Base-by-base conservation (phyloP, 768 basidiomycete species). In the Termitomyces titanicus region DNA sequence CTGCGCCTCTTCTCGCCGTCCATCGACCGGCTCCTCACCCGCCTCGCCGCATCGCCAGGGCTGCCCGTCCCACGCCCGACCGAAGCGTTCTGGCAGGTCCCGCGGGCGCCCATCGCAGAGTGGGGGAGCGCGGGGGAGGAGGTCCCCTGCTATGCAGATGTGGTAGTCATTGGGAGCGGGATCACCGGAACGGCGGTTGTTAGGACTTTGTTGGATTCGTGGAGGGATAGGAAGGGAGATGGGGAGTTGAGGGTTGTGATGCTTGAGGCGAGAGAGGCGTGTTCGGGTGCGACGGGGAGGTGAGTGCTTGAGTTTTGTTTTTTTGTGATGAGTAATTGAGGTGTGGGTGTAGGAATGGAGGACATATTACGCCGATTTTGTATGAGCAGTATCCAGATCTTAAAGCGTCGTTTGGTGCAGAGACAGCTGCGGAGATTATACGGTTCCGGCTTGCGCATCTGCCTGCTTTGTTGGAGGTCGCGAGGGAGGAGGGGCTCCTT, bases 191-290 rank as follows among this genome's bases (percentile, higher is more conserved):
- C 85, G 0, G 75, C 83, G 1, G 66, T 88, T 43, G 83, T 80
- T 5, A 78, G 82, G 57, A 77, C 78, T 9, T 56, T 86, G 22
- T 71, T 90, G 15, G 71, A 75, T 38, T 65, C 66, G 17, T 61
- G 65, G 7, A 51, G 54, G 27, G 62, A 67, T 51, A 47, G 50
- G 34, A 43, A 55, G 12, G 55, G 53, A 27, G 56, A 63, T 9
- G 66, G 63, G 24, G 66, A 63, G 27, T 55, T 81, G 13, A 69
- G 72, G 35, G 67, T 94, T 2, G 80, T 91, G 20, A 84, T 93
- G 74, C 76, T 96, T 20, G 93, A 96, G 61, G 93, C 92, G 3
- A 72, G 93, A 51, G 88, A 89, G 11, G 76, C 76, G 0, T 90
- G 88, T 62, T 88, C 85, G 0, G 88, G 88, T 1, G 88, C 88